Evolutionary conservation across 495 filamentous ascomycete genomes (phyloP), one percentile per base, ranked within the genome.

Genomic region (Aspergillus leporis): DNA sequence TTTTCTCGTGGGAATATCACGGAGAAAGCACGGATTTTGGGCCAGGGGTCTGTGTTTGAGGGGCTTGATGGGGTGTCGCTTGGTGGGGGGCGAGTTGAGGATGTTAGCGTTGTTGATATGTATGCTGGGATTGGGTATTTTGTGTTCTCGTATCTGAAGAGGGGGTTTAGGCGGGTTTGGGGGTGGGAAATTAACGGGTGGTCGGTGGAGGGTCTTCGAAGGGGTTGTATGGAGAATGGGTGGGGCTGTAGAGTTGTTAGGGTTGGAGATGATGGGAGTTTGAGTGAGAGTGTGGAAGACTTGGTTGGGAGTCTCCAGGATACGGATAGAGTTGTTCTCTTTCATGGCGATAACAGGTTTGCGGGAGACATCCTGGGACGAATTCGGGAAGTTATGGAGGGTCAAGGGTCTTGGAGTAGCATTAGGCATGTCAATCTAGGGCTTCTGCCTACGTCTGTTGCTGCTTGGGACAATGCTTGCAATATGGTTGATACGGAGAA

Each of bases 51-150:
- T 8, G 59, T 21, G 23, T 74, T 78, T 59, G 66, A 65, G 14
- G 73, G 69, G 22, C 53, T 76, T 28, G 68, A 68, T 66, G 66
- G 56, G 53, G 18, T 32, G 13, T 69, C 59, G 8, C 66, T 75
- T 5, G 57, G 60, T 4, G 70, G 54, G 5, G 68, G 67, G 57
- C 31, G 12, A 1, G 58, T 74, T 9, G 45, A 36, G 1, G 77
- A 77, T 23, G 72, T 72, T 18, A 78, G 76, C 51, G 90, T 89
- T 0, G 84, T 94, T 0, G 93, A 97, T 69, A 73, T 97, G 63
- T 97, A 93, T 77, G 90, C 90, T 3, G 93, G 93, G 0, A 95
- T 97, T 59, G 93, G 93, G 2, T 97, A 97, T 70, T 97, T 97
- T 70, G 82, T 88, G 16, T 93, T 96, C 61, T 86, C 83, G 34